Conservation (phyloP, 2,329 filamentous ascomycete genomes). For the Hirsutella minnesotensis region DNA sequence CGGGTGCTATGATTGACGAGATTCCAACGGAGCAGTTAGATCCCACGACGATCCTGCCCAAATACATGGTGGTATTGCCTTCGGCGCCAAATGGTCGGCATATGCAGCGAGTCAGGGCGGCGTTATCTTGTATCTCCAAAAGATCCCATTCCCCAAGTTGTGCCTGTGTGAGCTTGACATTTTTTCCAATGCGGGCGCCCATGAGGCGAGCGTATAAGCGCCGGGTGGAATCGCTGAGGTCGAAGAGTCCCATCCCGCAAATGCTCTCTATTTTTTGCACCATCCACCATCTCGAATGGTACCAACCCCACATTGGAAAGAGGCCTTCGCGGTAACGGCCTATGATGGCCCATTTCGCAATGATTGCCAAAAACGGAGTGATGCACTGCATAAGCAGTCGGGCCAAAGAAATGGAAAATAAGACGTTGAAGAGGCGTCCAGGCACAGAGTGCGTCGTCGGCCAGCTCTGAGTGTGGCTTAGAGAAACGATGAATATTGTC, state of each 20-base stretch:
- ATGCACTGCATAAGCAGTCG: conserved; percentile 25
- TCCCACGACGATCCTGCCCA: conserved; percentile 38
- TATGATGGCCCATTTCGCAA: conserved; percentile 42
- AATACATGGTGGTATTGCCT: conserved; percentile 45
- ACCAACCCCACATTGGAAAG: conserved; percentile 47
- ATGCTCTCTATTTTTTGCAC: conserved; percentile 39
- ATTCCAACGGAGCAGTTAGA: conserved; percentile 33
- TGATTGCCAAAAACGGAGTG: conserved; percentile 34
- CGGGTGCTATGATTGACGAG: conserved; percentile 37
- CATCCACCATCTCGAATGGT: conserved; percentile 48
- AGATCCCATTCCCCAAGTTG: conserved; percentile 44
- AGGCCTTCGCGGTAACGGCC: conserved; percentile 39
- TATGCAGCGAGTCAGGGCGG: conserved; percentile 32
- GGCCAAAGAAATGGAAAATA: conserved; percentile 30
- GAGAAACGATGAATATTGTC: conserved; percentile 37
- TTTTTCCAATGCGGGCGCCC: conserved; percentile 39
- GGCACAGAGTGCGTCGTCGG: conserved; percentile 24
- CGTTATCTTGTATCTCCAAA: conserved; percentile 39
- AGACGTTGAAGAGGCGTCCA: conserved; percentile 36
- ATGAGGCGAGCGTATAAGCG: conserved; percentile 37
- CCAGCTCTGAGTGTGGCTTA: conserved; percentile 28
- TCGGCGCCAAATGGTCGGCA: conserved; percentile 42
- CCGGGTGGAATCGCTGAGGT: conserved; percentile 23
- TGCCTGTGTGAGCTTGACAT: conserved; percentile 33
- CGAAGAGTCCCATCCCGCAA: conserved; percentile 35